phyloP scores from a whole-genome alignment of 192 early-diverging fungal genomes.

The Rhizophagus prolifer region DNA sequence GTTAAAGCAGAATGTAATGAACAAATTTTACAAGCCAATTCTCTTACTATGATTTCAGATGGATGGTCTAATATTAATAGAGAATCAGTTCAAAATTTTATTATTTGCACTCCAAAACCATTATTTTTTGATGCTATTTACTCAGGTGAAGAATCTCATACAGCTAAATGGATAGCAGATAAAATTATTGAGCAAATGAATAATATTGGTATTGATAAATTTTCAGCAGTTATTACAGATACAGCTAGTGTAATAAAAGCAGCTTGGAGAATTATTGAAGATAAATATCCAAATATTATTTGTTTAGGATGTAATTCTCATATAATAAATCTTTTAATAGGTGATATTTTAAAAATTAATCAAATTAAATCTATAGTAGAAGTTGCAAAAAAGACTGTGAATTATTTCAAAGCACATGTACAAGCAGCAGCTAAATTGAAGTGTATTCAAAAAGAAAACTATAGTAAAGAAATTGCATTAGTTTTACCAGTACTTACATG shows the following conservation, averaged over 20 bases:
- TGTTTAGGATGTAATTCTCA: conserved; percentile 2
- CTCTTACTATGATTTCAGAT: neutral
- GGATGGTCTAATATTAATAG: neutral
- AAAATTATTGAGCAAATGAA: neutral
- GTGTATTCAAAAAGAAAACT: neutral
- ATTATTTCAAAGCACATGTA: neutral
- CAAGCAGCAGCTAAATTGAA: neutral
- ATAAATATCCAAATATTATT: neutral
- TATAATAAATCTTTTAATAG: conserved; percentile 9
- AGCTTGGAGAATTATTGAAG: neutral
- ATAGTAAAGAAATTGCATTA: neutral
- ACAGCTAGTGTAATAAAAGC: neutral
- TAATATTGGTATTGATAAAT: neutral
- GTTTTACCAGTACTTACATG: neutral
- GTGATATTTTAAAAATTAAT: neutral
- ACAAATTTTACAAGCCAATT: neutral
- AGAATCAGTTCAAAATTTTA: neutral
- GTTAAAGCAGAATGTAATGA: neutral
- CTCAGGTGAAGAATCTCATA: neutral
- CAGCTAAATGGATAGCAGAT: neutral
- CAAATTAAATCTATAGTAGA: neutral
- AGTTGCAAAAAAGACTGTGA: neutral
- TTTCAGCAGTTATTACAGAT: conserved; percentile 3
- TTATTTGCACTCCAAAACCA: neutral
- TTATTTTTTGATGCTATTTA: neutral